Base-by-base conservation (phyloP, 805 yeast genomes). In the Yamadazyma insecticola region DNA sequence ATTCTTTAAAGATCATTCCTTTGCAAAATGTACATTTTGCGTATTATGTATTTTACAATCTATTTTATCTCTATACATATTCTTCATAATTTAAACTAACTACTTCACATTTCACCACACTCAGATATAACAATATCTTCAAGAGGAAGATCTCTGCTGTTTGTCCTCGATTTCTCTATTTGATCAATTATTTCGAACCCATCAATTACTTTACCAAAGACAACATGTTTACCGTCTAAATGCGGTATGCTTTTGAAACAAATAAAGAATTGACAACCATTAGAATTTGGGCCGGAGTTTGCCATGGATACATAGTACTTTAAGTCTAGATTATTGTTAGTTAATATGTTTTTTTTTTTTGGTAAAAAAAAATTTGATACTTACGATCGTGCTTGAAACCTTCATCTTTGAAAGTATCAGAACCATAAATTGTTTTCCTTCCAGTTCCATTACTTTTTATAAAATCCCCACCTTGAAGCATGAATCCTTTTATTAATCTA, bases 401-500 rank as follows among this genome's bases (percentile, higher is more conserved):
- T 64, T 77, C 81, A 41, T 76, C 81, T 20, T 70, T 65, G 47
- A 77, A 75, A 41, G 74, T 76, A 44, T 66, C 67, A 3, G 23
- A 17, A 47, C 90, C 92, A 61, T 81, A 82, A 60, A 82, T 82
- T 28, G 88, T 80, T 62, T 78, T 78, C 57, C 97, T 97, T 57
- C 97, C 97, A 50, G 81, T 77, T 47, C 97, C 97, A 61, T 84
- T 80, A 61, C 84, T 80, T 65, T 56, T 53, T 40, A 65, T 57
- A 53, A 63, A 62, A 44, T 66, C 71, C 44, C 72, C 72, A 51
- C 74, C 97, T 74, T 90, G 97, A 58, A 90, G 71, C 97, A 90
- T 89, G 74, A 89, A 89, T 63, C 82, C 78, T 45, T 96, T 96
- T 53, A 87, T 87, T 43, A 89, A 92, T 72, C 96, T 81, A 86